phyloP scores from a whole-genome alignment of 129 eudicot species.

The Gnaphalium uliginosum region DNA sequence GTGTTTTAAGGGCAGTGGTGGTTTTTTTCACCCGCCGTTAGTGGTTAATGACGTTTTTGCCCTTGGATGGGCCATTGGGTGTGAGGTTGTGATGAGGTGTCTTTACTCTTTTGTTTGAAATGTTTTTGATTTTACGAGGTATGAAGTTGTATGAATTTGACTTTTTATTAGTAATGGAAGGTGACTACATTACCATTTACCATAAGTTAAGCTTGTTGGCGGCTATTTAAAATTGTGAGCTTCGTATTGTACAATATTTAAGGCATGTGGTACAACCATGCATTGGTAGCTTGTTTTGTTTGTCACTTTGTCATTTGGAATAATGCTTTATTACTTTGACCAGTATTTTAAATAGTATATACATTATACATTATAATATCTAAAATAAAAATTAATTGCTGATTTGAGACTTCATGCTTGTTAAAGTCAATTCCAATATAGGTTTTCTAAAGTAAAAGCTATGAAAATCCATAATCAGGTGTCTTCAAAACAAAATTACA shows the following conservation, averaged over 20 bases:
- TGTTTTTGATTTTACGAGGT: slow-evolving; percentile 24
- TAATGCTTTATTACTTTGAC: too few relatives aligned
- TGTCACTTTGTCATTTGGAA: background rate
- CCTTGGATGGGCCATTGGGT: slow-evolving; percentile 16
- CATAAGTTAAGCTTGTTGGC: slow-evolving; percentile 9
- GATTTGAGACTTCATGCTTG: background rate
- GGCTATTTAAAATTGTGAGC: slow-evolving; percentile 3
- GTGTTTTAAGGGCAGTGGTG: slow-evolving; percentile 47
- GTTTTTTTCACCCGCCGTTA: slow-evolving; percentile 49
- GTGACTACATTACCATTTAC: slow-evolving; percentile 31
- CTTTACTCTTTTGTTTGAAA: slow-evolving; percentile 21
- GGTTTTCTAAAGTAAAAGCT: background rate
- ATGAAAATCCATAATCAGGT: background rate
- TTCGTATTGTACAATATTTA: background rate
- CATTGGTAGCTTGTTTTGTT: background rate
- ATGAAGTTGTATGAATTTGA: slow-evolving; percentile 14
- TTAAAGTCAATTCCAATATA: background rate
- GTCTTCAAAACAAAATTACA: too few relatives aligned
- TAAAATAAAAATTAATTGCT: too few relatives aligned
- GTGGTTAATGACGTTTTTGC: slow-evolving; percentile 33
- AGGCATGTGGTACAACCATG: slow-evolving; percentile 15
- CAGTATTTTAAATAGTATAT: too few relatives aligned
- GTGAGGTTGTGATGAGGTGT: background rate
- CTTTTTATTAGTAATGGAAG: slow-evolving; percentile 36
- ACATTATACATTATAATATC: too few relatives aligned